Conservation (phyloP, 140 eudicot genomes). For the Senecio squalidus region DNA sequence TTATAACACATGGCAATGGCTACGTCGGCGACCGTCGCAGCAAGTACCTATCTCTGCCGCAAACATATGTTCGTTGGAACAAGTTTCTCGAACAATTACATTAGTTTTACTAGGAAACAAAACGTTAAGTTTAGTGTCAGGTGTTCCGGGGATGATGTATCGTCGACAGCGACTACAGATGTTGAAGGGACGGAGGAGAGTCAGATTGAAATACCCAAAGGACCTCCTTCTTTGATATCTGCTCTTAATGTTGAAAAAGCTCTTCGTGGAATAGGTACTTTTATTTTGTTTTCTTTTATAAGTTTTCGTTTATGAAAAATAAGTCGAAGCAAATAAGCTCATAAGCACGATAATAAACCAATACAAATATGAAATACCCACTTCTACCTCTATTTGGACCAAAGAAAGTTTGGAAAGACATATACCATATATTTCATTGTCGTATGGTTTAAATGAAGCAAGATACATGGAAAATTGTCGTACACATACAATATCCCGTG, state of each 20-base stretch:
- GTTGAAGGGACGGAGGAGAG: constrained; percentile 28
- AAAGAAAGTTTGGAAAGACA: too few relatives aligned
- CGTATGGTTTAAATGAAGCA: too few relatives aligned
- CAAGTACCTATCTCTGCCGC: constrained; percentile 17
- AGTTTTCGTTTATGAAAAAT: background rate
- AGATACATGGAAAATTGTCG: too few relatives aligned
- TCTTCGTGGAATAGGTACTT: constrained; percentile 69
- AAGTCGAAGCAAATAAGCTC: background rate
- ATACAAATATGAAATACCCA: too few relatives aligned
- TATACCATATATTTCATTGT: too few relatives aligned
- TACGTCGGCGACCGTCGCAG: constrained; percentile 22
- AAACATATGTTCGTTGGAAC: background rate
- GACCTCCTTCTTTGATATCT: constrained; percentile 57
- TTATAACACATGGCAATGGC: constrained; percentile 24
- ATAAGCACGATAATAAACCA: too few relatives aligned
- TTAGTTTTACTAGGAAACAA: constrained; percentile 8
- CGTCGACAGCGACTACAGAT: constrained; percentile 17
- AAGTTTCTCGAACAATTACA: constrained; percentile 2
- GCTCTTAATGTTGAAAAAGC: constrained; percentile 82
- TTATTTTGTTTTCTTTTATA: background rate
- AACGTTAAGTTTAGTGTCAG: constrained; percentile 12
- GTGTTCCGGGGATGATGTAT: constrained; percentile 20
- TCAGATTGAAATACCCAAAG: constrained; percentile 43
- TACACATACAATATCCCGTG: too few relatives aligned
- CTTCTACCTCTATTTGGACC: too few relatives aligned